These are phyloP conservation scores for Thermothielavioides terrestris DNA, from an alignment of 495 filamentous ascomycete species.

Conservation along the genomic window DNA sequence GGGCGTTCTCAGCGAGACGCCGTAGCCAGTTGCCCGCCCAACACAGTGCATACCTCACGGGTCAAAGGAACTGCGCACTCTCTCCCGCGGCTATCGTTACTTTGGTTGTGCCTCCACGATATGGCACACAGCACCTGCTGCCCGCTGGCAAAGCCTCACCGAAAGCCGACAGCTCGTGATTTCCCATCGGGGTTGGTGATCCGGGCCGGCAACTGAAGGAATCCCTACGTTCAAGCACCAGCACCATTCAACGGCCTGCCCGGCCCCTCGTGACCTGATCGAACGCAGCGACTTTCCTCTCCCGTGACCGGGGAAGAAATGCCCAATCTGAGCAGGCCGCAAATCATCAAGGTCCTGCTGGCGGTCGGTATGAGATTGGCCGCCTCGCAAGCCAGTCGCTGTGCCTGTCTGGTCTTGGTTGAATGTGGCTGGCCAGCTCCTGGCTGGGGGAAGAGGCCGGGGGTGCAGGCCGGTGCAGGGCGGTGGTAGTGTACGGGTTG, in stretches of 20 bases:
- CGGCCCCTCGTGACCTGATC: not conserved
- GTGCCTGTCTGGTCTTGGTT: not conserved
- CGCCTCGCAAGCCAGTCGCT: constrained; percentile 20
- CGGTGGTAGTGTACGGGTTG: constrained; percentile 16
- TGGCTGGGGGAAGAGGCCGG: no score
- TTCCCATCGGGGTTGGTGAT: constrained; percentile 2
- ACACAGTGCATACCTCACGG: not conserved
- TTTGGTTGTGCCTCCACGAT: not conserved
- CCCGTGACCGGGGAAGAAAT: not conserved
- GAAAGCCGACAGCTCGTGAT: not conserved
- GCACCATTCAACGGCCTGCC: no score
- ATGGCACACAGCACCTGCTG: constrained; percentile 6
- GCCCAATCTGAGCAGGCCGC: constrained; percentile 12
- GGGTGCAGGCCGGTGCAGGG: constrained; percentile 8
- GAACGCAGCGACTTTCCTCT: no score
- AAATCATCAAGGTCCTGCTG: constrained; percentile 14
- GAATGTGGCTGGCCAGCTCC: constrained; percentile 19
- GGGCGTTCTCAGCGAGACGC: constrained; percentile 14
- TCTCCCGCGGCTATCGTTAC: not conserved
- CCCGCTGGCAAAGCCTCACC: not conserved
- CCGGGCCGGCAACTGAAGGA: no score
- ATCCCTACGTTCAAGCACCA: no score
- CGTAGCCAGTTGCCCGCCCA: constrained; percentile 1
- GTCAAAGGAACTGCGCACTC: constrained; percentile 1
- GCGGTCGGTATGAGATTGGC: constrained; percentile 22